A percentile compares a stretch with the other conserved stretches of the same genome.
Conservation (phyloP, 2,329 filamentous ascomycete genomes). For the Macrophomina tecta region DNA sequence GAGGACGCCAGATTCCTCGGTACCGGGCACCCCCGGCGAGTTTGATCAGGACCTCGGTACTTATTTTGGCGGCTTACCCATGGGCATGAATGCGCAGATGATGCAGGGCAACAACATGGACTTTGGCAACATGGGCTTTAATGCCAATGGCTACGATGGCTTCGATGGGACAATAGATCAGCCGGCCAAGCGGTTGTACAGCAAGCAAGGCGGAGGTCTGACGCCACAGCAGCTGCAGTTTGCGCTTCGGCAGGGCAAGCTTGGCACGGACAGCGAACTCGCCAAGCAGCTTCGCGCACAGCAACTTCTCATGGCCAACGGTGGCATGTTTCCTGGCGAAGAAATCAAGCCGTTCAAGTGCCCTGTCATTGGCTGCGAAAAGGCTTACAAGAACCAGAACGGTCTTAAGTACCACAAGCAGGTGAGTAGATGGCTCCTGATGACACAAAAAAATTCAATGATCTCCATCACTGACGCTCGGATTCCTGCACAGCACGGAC, state of each 20-base stretch:
- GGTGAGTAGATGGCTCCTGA: constrained; percentile 50
- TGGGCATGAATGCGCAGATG: constrained; percentile 42
- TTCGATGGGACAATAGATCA: constrained; percentile 74
- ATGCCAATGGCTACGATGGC: constrained; percentile 47
- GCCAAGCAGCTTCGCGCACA: constrained; percentile 69
- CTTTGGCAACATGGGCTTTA: constrained; percentile 38
- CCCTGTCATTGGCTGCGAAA: constrained; percentile 97
- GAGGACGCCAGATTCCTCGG: constrained; percentile 69
- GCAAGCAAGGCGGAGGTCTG: constrained; percentile 75
- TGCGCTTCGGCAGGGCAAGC: constrained; percentile 76
- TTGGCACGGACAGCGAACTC: constrained; percentile 77
- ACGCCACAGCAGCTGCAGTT: constrained; percentile 73
- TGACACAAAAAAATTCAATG: constrained; percentile 26
- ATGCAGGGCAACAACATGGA: constrained; percentile 42
- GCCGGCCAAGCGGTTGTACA: constrained; percentile 91
- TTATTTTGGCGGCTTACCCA: constrained; percentile 45
- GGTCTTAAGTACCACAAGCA: constrained; percentile 89
- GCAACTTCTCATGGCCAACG: constrained; percentile 58
- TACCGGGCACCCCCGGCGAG: constrained; percentile 73
- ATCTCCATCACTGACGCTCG: constrained; percentile 22
- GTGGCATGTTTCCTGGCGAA: constrained; percentile 62
- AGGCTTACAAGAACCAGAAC: constrained; percentile 99
- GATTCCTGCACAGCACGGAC: constrained; percentile 69
- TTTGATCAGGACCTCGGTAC: constrained; percentile 72
- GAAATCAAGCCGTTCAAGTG: constrained; percentile 98